Percentiles rank a stretch among this genome's conserved stretches.
Conservation (phyloP, 768 basidiomycete species). For the Psilocybe azurescens region DNA sequence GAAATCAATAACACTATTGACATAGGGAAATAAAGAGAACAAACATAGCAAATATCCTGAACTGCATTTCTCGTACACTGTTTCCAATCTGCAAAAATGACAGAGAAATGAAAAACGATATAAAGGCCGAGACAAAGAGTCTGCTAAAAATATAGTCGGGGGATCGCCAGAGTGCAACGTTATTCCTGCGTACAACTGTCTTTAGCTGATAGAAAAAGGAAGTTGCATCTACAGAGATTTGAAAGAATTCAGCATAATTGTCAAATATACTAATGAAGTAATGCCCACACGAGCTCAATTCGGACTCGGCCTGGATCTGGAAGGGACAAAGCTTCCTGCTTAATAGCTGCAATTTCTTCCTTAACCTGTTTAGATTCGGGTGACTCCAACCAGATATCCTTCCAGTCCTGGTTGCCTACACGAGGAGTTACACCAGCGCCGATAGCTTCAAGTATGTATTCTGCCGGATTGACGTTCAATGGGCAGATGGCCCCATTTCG, state of each 20-base stretch:
- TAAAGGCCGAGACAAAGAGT: conserved; percentile 74
- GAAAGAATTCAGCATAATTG: background rate
- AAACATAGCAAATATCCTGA: conserved; percentile 80
- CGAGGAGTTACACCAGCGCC: conserved; percentile 80
- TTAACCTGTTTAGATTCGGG: conserved; percentile 53
- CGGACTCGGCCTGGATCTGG: conserved; percentile 42
- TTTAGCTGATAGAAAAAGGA: conserved; percentile 77
- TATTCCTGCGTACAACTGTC: conserved; percentile 69
- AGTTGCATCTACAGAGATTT: conserved; percentile 61
- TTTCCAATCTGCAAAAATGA: conserved; percentile 80
- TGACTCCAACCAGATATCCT: conserved; percentile 83
- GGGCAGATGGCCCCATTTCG: conserved; percentile 78
- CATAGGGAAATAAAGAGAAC: background rate
- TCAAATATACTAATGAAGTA: background rate
- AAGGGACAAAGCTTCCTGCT: conserved; percentile 47
- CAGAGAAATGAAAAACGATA: conserved; percentile 74
- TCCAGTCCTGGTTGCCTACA: conserved; percentile 85
- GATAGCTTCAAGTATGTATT: conserved; percentile 85
- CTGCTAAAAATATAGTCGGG: conserved; percentile 88
- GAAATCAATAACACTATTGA: background rate
- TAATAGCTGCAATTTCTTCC: conserved; percentile 52
- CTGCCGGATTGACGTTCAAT: conserved; percentile 75
- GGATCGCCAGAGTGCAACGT: conserved; percentile 77
- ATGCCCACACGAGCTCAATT: conserved; percentile 53
- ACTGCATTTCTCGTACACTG: conserved; percentile 71